phyloP scores from a whole-genome alignment of 2,329 filamentous ascomycete genomes.

The Madurella mycetomatis region DNA sequence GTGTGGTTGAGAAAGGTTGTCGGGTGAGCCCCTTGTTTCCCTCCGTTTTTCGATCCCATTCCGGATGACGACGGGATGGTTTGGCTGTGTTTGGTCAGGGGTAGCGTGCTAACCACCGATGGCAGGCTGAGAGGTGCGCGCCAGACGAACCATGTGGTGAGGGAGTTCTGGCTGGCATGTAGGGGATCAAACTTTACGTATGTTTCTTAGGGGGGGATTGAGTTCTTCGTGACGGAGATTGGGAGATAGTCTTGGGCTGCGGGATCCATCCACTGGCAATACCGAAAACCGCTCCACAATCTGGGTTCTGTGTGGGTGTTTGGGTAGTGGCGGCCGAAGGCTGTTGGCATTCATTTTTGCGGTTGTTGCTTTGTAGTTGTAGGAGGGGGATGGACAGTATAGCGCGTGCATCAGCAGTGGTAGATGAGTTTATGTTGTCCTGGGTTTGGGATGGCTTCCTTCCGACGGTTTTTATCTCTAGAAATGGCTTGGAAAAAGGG shows the following conservation, averaged over 20 bases:
- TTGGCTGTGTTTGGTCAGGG: not conserved
- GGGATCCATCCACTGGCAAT: too few relatives aligned
- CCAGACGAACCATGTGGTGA: constrained; percentile 61
- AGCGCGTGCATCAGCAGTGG: too few relatives aligned
- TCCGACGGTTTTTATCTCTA: too few relatives aligned
- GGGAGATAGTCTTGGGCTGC: not conserved
- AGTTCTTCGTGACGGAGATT: not conserved
- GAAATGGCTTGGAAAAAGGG: too few relatives aligned
- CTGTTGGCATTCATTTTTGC: too few relatives aligned
- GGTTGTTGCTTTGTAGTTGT: too few relatives aligned
- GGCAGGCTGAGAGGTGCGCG: constrained; percentile 58
- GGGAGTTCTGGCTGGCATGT: constrained; percentile 69
- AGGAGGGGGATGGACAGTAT: too few relatives aligned
- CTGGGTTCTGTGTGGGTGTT: too few relatives aligned
- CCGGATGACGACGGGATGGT: not conserved
- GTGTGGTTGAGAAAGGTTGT: constrained; percentile 64
- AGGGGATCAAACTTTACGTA: constrained; percentile 59
- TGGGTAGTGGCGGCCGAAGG: too few relatives aligned
- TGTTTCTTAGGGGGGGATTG: constrained; percentile 40
- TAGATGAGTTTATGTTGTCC: too few relatives aligned
- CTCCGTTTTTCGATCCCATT: not conserved
- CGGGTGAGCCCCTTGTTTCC: constrained; percentile 41
- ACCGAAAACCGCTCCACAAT: too few relatives aligned
- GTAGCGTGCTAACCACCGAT: not conserved
- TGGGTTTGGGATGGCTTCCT: too few relatives aligned